These are phyloP conservation scores for Ophiostoma ips DNA, from an alignment of 2,329 filamentous ascomycete species.

Conservation along the genomic window DNA sequence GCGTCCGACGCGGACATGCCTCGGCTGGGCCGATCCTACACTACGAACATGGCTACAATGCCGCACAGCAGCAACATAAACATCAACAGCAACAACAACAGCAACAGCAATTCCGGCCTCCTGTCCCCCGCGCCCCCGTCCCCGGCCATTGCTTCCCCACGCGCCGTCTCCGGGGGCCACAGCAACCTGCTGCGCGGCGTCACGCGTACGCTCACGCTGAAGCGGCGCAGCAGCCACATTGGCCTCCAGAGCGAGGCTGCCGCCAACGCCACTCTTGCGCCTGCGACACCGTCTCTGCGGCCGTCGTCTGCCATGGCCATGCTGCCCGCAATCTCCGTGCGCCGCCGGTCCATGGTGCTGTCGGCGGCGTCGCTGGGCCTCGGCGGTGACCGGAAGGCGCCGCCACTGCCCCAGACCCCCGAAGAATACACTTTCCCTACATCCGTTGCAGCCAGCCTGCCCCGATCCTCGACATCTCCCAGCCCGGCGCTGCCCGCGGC, in stretches of 20 bases:
- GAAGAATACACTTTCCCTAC: constrained; percentile 7
- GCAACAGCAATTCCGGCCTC: too few species aligned
- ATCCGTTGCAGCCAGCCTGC: background rate
- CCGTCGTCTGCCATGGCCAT: background rate
- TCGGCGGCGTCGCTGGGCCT: background rate
- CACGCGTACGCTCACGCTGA: constrained; percentile 37
- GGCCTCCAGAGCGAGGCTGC: constrained; percentile 22
- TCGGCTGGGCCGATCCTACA: background rate
- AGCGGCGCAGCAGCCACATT: constrained; percentile 36
- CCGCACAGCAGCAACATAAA: background rate
- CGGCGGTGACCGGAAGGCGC: constrained; percentile 23
- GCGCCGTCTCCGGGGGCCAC: background rate
- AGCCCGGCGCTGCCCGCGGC: constrained; percentile 20
- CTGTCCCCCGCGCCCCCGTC: constrained; percentile 24
- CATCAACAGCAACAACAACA: too few species aligned
- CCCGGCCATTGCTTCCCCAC: constrained; percentile 19
- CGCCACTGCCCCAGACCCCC: constrained; percentile 15
- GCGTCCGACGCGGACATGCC: background rate
- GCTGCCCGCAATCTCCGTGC: background rate
- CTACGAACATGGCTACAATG: background rate
- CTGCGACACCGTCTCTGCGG: background rate
- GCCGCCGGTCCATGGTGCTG: constrained; percentile 11
- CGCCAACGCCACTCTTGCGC: background rate
- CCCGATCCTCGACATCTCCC: background rate
- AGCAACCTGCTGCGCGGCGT: constrained; percentile 32